These are phyloP conservation scores for Pestalotiopsis sp. DNA, from an alignment of 2,329 filamentous ascomycete species.

Conservation along the genomic window DNA sequence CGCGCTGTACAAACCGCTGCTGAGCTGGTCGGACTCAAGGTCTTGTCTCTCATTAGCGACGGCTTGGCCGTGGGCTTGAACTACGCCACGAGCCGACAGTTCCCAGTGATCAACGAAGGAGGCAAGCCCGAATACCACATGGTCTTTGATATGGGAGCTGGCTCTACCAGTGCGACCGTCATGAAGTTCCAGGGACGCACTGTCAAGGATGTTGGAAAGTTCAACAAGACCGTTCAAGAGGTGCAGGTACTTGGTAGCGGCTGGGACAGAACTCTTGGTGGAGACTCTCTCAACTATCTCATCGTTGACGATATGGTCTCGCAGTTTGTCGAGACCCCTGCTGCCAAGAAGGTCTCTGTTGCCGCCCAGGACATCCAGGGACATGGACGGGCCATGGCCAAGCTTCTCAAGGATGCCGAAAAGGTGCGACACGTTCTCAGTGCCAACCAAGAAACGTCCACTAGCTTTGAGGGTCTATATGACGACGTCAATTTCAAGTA, in stretches of 20 bases:
- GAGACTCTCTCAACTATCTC: slow-evolving; percentile 84
- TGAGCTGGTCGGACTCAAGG: slow-evolving; percentile 83
- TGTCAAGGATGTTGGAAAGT: slow-evolving; percentile 89
- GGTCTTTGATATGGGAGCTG: slow-evolving; percentile 97
- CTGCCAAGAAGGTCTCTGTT: slow-evolving; percentile 66
- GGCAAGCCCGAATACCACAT: slow-evolving; percentile 89
- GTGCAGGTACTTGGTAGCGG: slow-evolving; percentile 85
- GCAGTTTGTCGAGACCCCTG: slow-evolving; percentile 73
- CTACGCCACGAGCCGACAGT: slow-evolving; percentile 89
- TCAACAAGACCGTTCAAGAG: slow-evolving; percentile 96
- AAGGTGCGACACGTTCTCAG: slow-evolving; percentile 86
- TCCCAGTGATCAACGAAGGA: slow-evolving; percentile 81
- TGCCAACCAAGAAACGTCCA: slow-evolving; percentile 81
- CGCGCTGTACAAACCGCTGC: slow-evolving; percentile 83
- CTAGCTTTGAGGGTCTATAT: slow-evolving; percentile 85
- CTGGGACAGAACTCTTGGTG: slow-evolving; percentile 89
- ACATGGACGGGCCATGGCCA: slow-evolving; percentile 84
- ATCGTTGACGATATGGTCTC: slow-evolving; percentile 88
- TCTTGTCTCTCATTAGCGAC: slow-evolving; percentile 84
- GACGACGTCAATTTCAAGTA: slow-evolving; percentile 94
- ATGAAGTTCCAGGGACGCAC: slow-evolving; percentile 86
- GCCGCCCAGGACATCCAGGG: slow-evolving; percentile 65
- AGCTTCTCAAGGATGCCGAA: slow-evolving; percentile 92
- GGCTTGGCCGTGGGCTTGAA: slow-evolving; percentile 91
- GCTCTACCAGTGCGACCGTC: slow-evolving; percentile 87